These are phyloP conservation scores for Venturia aucupariae DNA, from an alignment of 2,329 filamentous ascomycete genomes.

Conservation along the genomic window DNA sequence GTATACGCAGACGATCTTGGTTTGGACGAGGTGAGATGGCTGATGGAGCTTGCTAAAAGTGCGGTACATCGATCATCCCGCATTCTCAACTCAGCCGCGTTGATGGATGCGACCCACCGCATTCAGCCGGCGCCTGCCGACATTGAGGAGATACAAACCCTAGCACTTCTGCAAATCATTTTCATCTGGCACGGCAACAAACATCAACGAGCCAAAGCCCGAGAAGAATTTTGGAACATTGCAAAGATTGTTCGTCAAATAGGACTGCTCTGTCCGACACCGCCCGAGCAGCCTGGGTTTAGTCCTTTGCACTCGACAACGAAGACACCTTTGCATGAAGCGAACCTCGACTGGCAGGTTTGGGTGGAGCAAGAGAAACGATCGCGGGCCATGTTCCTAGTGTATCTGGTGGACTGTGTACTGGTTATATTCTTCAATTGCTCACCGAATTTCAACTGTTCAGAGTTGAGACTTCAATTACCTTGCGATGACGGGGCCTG, in stretches of 20 bases:
- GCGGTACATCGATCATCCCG: slow-evolving; percentile 49
- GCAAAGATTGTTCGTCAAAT: slow-evolving; percentile 49
- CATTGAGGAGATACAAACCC: slow-evolving; percentile 58
- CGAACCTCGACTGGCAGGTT: slow-evolving; percentile 52
- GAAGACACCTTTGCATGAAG: slow-evolving; percentile 32
- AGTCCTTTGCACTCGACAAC: slow-evolving; percentile 52
- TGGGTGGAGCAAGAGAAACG: slow-evolving; percentile 67
- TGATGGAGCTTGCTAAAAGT: slow-evolving; percentile 55
- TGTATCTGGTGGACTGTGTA: slow-evolving; percentile 55
- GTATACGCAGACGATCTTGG: slow-evolving; percentile 60
- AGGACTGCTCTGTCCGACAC: slow-evolving; percentile 47
- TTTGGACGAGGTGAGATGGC: slow-evolving; percentile 52
- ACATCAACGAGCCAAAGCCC: slow-evolving; percentile 53
- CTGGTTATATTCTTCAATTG: slow-evolving; percentile 64
- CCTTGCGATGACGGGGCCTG: slow-evolving; percentile 65
- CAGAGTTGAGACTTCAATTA: slow-evolving; percentile 58
- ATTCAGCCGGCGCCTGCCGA: slow-evolving; percentile 21
- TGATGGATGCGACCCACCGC: neutral
- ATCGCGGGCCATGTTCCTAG: slow-evolving; percentile 53
- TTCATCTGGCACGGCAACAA: slow-evolving; percentile 63
- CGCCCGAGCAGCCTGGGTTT: slow-evolving; percentile 37
- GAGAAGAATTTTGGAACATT: slow-evolving; percentile 49
- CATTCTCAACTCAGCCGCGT: slow-evolving; percentile 37
- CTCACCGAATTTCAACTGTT: slow-evolving; percentile 51
- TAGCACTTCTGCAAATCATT: slow-evolving; percentile 52